Percentiles rank a stretch among this genome's conserved stretches.
These are phyloP conservation scores for Lentinula aciculospora DNA, from an alignment of 768 basidiomycete genomes.

Conservation along the genomic window DNA sequence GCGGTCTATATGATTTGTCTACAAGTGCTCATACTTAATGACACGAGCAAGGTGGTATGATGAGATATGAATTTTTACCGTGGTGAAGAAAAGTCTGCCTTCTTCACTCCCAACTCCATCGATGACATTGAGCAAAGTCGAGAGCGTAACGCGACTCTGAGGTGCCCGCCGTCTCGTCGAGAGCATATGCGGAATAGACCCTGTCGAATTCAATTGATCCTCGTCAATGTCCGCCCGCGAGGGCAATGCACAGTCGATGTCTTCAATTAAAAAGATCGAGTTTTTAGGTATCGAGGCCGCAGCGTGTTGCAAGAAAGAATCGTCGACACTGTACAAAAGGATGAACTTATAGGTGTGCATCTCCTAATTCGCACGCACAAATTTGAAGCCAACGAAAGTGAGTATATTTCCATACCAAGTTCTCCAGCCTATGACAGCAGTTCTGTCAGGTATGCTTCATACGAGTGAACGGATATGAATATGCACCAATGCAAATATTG, in stretches of 20 bases:
- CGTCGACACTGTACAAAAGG: slow-evolving; percentile 35
- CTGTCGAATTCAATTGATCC: background rate
- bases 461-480: background rate
- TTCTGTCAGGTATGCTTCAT: background rate
- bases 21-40: background rate
- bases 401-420: slow-evolving; percentile 81
- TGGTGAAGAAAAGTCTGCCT: slow-evolving; percentile 57
- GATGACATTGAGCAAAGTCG: slow-evolving; percentile 51
- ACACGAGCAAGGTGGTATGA: no score
- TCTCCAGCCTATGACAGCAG: slow-evolving; percentile 41
- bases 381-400: slow-evolving; percentile 35
- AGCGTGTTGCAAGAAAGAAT: slow-evolving; percentile 39
- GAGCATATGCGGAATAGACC: background rate
- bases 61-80: slow-evolving; percentile 24
- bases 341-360: background rate
- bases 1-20: slow-evolving; percentile 54
- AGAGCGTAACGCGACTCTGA: slow-evolving; percentile 39
- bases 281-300: slow-evolving; percentile 42
- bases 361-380: background rate
- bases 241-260: slow-evolving; percentile 57
- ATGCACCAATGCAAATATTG: slow-evolving; percentile 46
- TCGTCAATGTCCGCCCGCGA: slow-evolving; percentile 29
- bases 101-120: slow-evolving; percentile 60
- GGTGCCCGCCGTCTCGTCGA: slow-evolving; percentile 6
- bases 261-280: slow-evolving; percentile 53